Conservation (phyloP, 148 eudicot species). For the Arbutus unedo region DNA sequence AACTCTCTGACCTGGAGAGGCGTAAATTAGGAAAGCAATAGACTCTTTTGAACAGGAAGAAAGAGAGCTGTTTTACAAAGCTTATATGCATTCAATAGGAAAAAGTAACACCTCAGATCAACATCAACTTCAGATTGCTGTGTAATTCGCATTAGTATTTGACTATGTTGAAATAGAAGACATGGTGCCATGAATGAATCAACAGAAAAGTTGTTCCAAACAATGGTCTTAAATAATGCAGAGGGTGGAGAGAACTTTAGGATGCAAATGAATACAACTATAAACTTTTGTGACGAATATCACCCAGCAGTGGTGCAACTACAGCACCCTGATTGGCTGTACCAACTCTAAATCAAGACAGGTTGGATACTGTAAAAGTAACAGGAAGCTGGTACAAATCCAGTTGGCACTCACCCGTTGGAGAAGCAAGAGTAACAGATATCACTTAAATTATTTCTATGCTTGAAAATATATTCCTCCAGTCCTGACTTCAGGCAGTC, state of each 20-base stretch:
- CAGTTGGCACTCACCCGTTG: slow-evolving; percentile 41
- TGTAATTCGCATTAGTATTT: background rate
- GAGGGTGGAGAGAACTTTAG: background rate
- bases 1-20: background rate
- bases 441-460: slow-evolving; percentile 40
- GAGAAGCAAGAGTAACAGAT: slow-evolving; percentile 63
- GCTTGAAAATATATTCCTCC: slow-evolving; percentile 65
- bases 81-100: background rate
- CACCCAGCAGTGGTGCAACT: slow-evolving; percentile 12
- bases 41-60: background rate
- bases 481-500: slow-evolving; percentile 56
- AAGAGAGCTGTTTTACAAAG: background rate
- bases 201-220: background rate
- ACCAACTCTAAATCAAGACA: background rate
- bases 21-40: background rate
- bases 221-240: background rate
- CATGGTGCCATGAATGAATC: background rate
- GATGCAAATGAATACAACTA: slow-evolving; percentile 8
- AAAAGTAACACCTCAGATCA: slow-evolving; percentile 3
- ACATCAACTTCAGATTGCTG: background rate
- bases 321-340: background rate
- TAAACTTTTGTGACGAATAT: background rate
- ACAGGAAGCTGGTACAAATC: background rate
- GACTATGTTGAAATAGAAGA: background rate
- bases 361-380: background rate